Conservation (phyloP, 2,329 filamentous ascomycete genomes). For the Pseudogymnoascus sp. region DNA sequence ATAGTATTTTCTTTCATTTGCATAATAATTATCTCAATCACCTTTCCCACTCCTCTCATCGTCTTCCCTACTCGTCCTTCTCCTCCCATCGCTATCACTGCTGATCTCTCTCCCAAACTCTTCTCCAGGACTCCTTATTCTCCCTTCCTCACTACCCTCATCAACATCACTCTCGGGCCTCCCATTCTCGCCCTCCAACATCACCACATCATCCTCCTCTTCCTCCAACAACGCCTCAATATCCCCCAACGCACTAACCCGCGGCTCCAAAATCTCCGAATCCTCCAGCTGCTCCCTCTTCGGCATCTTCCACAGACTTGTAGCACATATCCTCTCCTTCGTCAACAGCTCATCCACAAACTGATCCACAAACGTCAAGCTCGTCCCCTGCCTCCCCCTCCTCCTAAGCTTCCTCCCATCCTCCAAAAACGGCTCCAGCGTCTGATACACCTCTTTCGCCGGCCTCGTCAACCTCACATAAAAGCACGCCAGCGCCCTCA, state of each 20-base stretch:
- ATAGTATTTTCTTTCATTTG: background rate
- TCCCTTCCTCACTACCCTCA: background rate
- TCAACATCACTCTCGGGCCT: background rate
- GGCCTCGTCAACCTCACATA: constrained; percentile 85
- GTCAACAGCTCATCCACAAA: constrained; percentile 88
- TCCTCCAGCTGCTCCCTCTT: constrained; percentile 78
- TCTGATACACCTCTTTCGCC: constrained; percentile 69
- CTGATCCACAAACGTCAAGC: constrained; percentile 75
- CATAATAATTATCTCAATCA: constrained; percentile 9
- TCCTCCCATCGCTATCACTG: background rate
- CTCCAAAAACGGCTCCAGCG: constrained; percentile 72
- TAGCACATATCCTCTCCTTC: constrained; percentile 85
- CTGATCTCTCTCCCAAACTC: constrained; percentile 5
- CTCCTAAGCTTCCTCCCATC: constrained; percentile 79
- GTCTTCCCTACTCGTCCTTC: background rate
- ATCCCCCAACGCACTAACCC: constrained; percentile 74
- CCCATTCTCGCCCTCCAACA: constrained; percentile 19
- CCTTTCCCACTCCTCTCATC: constrained; percentile 1
- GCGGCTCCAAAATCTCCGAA: constrained; percentile 74
- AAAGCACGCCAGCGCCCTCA: constrained; percentile 82
- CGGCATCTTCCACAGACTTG: constrained; percentile 86
- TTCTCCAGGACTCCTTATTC: constrained; percentile 3
- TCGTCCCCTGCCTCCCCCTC: constrained; percentile 63
- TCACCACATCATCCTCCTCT: constrained; percentile 38
- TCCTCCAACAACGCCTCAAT: constrained; percentile 63